These are phyloP conservation scores for Eucalyptus pauciflora DNA, from an alignment of 345 rosid species.

Conservation along the genomic window DNA sequence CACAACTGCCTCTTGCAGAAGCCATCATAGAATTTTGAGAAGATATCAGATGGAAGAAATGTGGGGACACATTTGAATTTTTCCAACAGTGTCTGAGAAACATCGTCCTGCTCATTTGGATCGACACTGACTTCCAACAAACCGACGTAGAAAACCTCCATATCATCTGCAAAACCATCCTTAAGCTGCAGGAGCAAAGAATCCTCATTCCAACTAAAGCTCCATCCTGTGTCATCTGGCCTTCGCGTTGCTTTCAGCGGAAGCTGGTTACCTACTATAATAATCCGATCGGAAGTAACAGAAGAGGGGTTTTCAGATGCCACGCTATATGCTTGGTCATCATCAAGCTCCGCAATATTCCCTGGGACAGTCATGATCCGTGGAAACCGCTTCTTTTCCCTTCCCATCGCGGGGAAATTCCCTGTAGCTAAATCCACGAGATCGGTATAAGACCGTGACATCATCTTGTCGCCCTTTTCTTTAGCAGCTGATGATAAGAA, in stretches of 20 bases:
- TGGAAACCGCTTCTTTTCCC: slow-evolving; percentile 20
- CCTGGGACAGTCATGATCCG: slow-evolving; percentile 39
- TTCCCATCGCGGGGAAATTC: slow-evolving; percentile 30
- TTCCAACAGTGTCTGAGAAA: slow-evolving; percentile 14
- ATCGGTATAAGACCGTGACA: slow-evolving; percentile 41
- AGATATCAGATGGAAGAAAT: slow-evolving; percentile 24
- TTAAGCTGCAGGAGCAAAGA: slow-evolving; percentile 20
- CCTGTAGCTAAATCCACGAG: slow-evolving; percentile 46
- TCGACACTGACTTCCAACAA: slow-evolving; percentile 19
- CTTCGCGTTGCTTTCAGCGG: slow-evolving; percentile 21
- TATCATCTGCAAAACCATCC: slow-evolving; percentile 23
- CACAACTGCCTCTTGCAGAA: slow-evolving; percentile 34
- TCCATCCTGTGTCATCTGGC: slow-evolving; percentile 13
- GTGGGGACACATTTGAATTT: slow-evolving; percentile 29
- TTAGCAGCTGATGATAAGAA: neutral
- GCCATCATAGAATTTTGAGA: slow-evolving; percentile 23
- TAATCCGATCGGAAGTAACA: slow-evolving; percentile 8
- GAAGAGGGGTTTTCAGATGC: slow-evolving; percentile 31
- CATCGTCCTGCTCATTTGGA: slow-evolving; percentile 24
- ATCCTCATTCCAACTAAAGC: slow-evolving; percentile 27
- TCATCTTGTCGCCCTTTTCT: slow-evolving; percentile 15
- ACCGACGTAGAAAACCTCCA: slow-evolving; percentile 25
- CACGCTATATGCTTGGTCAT: slow-evolving; percentile 22
- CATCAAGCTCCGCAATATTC: slow-evolving; percentile 26
- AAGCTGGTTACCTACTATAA: slow-evolving; percentile 25